These are phyloP conservation scores for Trichoderma sp. DNA, from an alignment of 2,329 filamentous ascomycete species.

Conservation along the genomic window DNA sequence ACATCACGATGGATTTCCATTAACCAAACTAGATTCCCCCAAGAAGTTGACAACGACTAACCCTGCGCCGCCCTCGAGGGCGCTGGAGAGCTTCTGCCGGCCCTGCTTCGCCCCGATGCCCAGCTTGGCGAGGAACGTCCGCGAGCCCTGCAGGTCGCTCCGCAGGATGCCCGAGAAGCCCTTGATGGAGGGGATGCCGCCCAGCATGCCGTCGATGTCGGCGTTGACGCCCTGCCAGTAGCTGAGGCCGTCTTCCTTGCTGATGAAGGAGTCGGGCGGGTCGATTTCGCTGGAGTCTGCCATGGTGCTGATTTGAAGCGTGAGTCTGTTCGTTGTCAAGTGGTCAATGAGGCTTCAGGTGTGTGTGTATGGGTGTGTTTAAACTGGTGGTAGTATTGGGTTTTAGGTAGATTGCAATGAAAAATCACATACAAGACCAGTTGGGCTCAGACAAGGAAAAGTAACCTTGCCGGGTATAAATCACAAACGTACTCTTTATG, in stretches of 20 bases:
- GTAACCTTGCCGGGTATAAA: too few species aligned
- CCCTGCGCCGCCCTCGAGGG: conserved; percentile 47
- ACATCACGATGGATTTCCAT: too few species aligned
- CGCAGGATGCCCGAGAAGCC: conserved; percentile 35
- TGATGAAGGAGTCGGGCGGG: conserved; percentile 33
- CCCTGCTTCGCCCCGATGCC: conserved; percentile 47
- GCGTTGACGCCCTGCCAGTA: conserved; percentile 51
- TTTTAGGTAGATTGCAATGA: too few species aligned
- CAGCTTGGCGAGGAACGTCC: conserved; percentile 69
- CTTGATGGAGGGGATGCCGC: conserved; percentile 53
- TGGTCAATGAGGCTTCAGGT: neutral
- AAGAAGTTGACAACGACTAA: conserved; percentile 31
- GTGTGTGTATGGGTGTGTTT: too few species aligned
- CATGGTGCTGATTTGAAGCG: too few species aligned
- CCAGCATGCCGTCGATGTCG: conserved; percentile 70
- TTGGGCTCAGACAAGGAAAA: too few species aligned
- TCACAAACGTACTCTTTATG: too few species aligned
- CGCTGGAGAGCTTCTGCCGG: conserved; percentile 36
- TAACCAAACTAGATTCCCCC: neutral
- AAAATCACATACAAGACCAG: too few species aligned
- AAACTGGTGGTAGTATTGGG: too few species aligned
- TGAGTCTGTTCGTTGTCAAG: neutral
- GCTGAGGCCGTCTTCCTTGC: conserved; percentile 40
- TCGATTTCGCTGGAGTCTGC: too few species aligned
- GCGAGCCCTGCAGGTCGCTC: conserved; percentile 68